phyloP scores from a whole-genome alignment of 495 filamentous ascomycete species.

The Podospora bellae-mahoneyi region DNA sequence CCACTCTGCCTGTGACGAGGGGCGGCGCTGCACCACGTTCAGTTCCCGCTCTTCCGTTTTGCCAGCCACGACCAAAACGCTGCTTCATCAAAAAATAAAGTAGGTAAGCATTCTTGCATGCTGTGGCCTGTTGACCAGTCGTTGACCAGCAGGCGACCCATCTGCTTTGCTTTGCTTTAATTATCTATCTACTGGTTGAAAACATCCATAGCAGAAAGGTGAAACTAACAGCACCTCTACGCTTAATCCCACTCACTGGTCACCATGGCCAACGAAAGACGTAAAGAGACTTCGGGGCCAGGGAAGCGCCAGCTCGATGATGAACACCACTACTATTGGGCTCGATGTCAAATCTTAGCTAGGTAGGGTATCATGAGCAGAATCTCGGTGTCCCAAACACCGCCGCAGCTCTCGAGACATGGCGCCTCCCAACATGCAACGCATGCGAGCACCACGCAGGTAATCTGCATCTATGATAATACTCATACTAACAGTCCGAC shows the following conservation, averaged over 20 bases:
- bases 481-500: background rate
- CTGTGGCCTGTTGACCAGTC: background rate
- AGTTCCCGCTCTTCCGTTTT: conserved; percentile 18
- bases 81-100: background rate
- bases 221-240: conserved; percentile 1
- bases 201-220: background rate
- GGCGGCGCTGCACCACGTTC: background rate
- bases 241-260: background rate
- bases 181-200: background rate
- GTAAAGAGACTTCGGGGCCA: conserved; percentile 2
- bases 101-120: background rate
- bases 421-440: background rate
- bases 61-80: background rate
- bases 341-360: background rate
- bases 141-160: background rate
- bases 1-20: conserved; percentile 12
- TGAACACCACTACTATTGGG: background rate
- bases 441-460: background rate
- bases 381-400: background rate
- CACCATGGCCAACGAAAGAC: conserved; percentile 2
- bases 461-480: background rate
- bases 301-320: background rate
- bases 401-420: background rate
- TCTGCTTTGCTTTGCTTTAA: background rate
- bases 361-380: background rate